These are phyloP conservation scores for Rauvolfia tetraphylla DNA, from an alignment of 257 asterid species.

Conservation along the genomic window DNA sequence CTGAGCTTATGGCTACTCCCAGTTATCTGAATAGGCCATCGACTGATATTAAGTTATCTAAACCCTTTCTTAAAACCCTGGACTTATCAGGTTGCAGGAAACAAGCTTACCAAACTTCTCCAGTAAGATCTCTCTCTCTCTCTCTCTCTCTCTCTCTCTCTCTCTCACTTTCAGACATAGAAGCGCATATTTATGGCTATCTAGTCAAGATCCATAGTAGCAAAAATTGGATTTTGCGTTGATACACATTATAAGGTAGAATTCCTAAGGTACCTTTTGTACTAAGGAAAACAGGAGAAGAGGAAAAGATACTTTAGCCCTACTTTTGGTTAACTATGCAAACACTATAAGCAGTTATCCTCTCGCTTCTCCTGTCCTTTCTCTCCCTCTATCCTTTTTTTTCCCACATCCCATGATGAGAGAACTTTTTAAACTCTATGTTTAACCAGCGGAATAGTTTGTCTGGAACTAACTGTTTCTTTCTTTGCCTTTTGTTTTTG, in stretches of 20 bases:
- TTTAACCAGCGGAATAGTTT: no score
- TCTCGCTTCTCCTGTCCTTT: no score
- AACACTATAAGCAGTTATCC: no score
- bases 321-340: no score
- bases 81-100: constrained; percentile 16
- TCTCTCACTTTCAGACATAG: no score
- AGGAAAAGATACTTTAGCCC: no score
- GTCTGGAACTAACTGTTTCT: neutral
- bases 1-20: constrained; percentile 6
- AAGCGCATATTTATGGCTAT: neutral
- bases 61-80: constrained; percentile 16
- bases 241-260: neutral
- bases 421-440: no score
- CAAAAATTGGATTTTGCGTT: neutral
- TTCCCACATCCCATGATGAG: no score
- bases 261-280: no score
- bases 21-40: constrained; percentile 20
- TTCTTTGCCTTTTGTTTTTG: neutral
- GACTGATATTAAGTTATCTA: constrained; percentile 16
- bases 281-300: no score
- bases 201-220: neutral
- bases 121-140: constrained; percentile 21
- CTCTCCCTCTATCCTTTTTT: no score
- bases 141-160: neutral
- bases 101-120: constrained; percentile 17